phyloP scores from a whole-genome alignment of 805 yeast genomes.

The Kodamaea laetipori region DNA sequence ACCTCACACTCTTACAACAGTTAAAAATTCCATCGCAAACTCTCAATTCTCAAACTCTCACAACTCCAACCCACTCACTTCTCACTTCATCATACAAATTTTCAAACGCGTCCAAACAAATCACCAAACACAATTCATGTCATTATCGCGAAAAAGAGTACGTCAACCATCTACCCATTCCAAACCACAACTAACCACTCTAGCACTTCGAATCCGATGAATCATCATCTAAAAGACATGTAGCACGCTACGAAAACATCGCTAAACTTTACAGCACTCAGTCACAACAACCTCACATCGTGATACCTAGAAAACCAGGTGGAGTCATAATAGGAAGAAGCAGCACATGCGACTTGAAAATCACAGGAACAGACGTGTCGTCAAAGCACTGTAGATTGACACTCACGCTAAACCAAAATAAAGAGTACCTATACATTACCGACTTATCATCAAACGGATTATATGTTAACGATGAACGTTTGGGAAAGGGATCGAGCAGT shows the following conservation, averaged over 20 bases:
- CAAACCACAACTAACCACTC: constrained; percentile 17
- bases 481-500: constrained; percentile 51
- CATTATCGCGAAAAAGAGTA: constrained; percentile 30
- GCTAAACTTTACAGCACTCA: constrained; percentile 28
- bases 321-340: constrained; percentile 54
- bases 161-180: constrained; percentile 12
- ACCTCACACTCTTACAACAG: too few relatives aligned
- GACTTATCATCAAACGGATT: constrained; percentile 71
- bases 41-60: neutral
- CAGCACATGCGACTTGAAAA: constrained; percentile 56
- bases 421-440: constrained; percentile 47
- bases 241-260: constrained; percentile 21
- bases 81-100: neutral
- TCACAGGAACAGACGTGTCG: constrained; percentile 63
- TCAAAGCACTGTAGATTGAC: constrained; percentile 62
- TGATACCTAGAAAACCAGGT: constrained; percentile 26
- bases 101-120: constrained; percentile 4
- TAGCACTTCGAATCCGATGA: constrained; percentile 19
- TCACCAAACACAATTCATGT: constrained; percentile 17
- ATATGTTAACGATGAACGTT: constrained; percentile 56
- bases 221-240: constrained; percentile 19
- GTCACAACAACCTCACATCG: constrained; percentile 24
- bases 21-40: too few relatives aligned
- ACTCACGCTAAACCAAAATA: constrained; percentile 36
- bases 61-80: neutral